Conservation (phyloP, 305 asterid species). For the Solanum hybrid region DNA sequence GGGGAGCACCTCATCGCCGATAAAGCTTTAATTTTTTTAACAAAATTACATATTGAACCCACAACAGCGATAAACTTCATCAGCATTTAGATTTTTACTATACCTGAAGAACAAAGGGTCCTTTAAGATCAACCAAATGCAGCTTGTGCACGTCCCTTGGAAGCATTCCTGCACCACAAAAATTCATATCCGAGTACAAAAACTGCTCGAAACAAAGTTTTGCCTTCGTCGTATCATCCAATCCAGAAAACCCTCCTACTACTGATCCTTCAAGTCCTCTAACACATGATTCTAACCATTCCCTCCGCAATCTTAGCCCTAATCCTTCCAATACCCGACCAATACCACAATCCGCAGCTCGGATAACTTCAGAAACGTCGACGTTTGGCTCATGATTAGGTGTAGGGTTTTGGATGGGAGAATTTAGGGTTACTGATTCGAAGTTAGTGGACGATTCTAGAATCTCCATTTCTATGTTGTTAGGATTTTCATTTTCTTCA, state of each 20-base stretch:
- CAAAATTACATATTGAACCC: background rate
- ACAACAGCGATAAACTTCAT: background rate
- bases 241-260: slow-evolving; percentile 35
- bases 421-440: slow-evolving; percentile 56
- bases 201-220: slow-evolving; percentile 77
- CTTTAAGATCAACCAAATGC: slow-evolving; percentile 66
- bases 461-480: slow-evolving; percentile 15
- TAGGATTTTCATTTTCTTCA: slow-evolving; percentile 24
- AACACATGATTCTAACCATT: slow-evolving; percentile 70
- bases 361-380: slow-evolving; percentile 1
- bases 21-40: background rate
- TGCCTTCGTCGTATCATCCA: slow-evolving; percentile 51
- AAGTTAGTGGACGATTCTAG: slow-evolving; percentile 23
- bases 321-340: slow-evolving; percentile 34
- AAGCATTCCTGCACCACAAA: slow-evolving; percentile 64
- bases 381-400: slow-evolving; percentile 35
- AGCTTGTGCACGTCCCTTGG: slow-evolving; percentile 47
- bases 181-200: slow-evolving; percentile 68
- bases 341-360: slow-evolving; percentile 16
- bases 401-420: slow-evolving; percentile 38
- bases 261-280: slow-evolving; percentile 33
- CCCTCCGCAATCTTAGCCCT: slow-evolving; percentile 51
- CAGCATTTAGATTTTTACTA: background rate
- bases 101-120: slow-evolving; percentile 95
- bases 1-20: background rate